phyloP scores from a whole-genome alignment of 805 yeast species.

The Yamadazyma sp. region DNA sequence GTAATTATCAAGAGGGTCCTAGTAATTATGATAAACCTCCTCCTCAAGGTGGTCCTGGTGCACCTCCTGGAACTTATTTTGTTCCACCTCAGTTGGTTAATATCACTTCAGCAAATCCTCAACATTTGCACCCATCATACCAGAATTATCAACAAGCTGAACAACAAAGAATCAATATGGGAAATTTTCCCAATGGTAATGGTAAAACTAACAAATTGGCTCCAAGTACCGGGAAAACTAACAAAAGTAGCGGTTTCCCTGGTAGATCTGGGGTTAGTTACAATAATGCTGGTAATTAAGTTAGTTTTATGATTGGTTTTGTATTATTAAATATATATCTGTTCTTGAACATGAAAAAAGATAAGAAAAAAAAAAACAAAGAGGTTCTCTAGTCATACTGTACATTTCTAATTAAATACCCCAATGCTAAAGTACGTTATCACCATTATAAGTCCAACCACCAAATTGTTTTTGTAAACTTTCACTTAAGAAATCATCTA shows the following conservation, averaged over 20 bases:
- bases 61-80: conserved; percentile 1
- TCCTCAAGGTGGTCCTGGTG: no score
- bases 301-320: no score
- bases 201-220: conserved; percentile 20
- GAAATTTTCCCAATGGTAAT: conserved; percentile 25
- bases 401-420: no score
- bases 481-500: conserved; percentile 86
- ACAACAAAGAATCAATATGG: conserved; percentile 27
- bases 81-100: conserved; percentile 31
- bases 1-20: no score
- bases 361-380: background rate
- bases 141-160: conserved; percentile 31
- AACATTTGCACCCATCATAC: conserved; percentile 35
- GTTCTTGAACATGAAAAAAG: no score
- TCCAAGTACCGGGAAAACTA: conserved; percentile 22
- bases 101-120: conserved; percentile 35
- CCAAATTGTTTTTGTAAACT: conserved; percentile 98
- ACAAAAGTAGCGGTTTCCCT: conserved; percentile 30
- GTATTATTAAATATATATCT: no score
- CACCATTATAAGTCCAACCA: conserved; percentile 96
- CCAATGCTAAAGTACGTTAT: no score
- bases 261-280: conserved; percentile 37
- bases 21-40: no score
- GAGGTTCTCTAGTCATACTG: background rate
- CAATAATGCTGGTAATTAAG: conserved; percentile 34